Evolutionary conservation across 179 eudicot species (phyloP).

Genomic region (Camellia oleifera): DNA sequence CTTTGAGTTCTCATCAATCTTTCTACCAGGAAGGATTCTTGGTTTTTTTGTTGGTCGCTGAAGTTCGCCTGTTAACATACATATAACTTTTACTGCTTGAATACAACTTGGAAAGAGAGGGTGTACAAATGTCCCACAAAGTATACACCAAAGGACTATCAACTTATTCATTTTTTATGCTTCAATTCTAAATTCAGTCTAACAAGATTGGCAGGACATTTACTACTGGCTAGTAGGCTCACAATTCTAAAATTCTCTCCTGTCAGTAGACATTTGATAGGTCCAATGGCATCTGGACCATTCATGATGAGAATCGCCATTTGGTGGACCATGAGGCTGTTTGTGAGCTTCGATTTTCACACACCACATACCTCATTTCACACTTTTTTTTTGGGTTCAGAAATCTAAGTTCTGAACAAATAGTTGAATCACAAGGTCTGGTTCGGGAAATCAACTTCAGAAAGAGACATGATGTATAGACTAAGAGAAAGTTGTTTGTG

Average conservation of each 20-base stretch:
- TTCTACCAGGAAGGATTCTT: slow-evolving; percentile 66
- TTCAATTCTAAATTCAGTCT: neutral
- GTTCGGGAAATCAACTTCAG: too few species aligned
- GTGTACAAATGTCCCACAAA: neutral
- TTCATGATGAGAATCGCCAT: neutral
- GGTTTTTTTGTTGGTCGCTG: slow-evolving; percentile 81
- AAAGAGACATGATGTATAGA: too few species aligned
- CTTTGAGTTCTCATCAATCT: slow-evolving; percentile 73
- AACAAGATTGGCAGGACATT: neutral
- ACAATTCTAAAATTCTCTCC: neutral
- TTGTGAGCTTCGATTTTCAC: neutral
- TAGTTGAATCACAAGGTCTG: too few species aligned
- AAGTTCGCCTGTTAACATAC: slow-evolving; percentile 43
- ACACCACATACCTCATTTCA: too few species aligned
- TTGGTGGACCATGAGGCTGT: neutral
- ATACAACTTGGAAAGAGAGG: neutral
- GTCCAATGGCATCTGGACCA: neutral
- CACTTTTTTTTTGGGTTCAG: too few species aligned
- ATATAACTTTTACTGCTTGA: neutral
- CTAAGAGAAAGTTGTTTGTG: neutral
- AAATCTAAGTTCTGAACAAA: too few species aligned
- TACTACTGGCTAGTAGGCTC: neutral
- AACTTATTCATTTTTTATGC: neutral
- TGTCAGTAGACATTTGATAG: neutral
- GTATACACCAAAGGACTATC: neutral